Evolutionary conservation across 2,329 filamentous ascomycete species (phyloP).

Genomic region (Clonostachys sp.): DNA sequence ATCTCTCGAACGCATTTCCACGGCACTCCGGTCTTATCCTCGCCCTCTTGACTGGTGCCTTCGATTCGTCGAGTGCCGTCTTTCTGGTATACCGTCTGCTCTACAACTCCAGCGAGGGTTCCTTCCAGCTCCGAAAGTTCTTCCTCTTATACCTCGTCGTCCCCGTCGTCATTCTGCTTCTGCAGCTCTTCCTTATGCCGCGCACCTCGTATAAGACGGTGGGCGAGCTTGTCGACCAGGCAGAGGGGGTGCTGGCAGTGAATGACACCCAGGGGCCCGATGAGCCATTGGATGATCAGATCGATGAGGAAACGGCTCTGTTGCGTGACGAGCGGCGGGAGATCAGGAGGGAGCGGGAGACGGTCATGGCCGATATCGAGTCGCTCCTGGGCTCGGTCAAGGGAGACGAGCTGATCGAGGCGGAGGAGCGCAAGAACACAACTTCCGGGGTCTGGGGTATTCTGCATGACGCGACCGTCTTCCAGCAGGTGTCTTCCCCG

Average conservation of each 20-base stretch:
- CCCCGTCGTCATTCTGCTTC: conserved; percentile 59
- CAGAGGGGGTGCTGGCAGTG: conserved; percentile 44
- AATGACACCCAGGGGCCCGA: conserved; percentile 19
- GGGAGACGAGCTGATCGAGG: conserved; percentile 57
- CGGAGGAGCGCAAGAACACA: conserved; percentile 66
- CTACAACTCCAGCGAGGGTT: conserved; percentile 51
- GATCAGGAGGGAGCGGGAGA: conserved; percentile 55
- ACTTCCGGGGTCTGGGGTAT: conserved; percentile 81
- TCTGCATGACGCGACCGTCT: conserved; percentile 68
- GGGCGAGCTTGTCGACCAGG: conserved; percentile 74
- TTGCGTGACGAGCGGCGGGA: conserved; percentile 52
- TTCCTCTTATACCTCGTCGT: conserved; percentile 71
- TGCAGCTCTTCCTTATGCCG: conserved; percentile 71
- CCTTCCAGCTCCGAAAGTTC: conserved; percentile 62
- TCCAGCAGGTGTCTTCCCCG: conserved; percentile 69
- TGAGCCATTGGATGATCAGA: conserved; percentile 45
- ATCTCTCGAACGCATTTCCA: conserved; percentile 81
- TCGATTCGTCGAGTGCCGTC: conserved; percentile 76
- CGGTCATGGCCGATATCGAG: conserved; percentile 66
- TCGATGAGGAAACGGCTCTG: conserved; percentile 52
- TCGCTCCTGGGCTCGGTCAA: conserved; percentile 62
- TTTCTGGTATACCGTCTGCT: conserved; percentile 71
- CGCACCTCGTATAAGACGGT: conserved; percentile 77
- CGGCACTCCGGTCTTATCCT: conserved; percentile 73
- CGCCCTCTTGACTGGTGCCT: conserved; percentile 74